Conservation (phyloP, 1,284 basidiomycete genomes). For the Amylostereum areolatum region DNA sequence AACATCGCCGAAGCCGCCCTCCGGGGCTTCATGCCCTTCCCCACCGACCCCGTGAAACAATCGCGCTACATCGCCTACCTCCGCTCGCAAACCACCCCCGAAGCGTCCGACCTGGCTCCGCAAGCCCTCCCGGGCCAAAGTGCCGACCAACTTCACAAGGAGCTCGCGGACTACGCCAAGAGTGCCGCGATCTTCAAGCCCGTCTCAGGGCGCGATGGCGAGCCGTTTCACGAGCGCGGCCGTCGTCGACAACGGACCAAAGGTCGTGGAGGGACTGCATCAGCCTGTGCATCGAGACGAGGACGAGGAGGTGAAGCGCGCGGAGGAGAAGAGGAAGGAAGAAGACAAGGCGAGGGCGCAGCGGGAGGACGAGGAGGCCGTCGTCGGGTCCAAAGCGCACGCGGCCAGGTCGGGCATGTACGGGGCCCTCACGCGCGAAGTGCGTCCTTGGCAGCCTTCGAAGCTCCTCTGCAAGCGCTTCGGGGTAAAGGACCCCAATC, state of each 20-base stretch:
- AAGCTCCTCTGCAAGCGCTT: slow-evolving; percentile 91
- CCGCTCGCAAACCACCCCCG: slow-evolving; percentile 56
- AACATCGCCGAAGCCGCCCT: slow-evolving; percentile 84
- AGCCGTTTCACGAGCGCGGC: slow-evolving; percentile 82
- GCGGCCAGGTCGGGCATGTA: slow-evolving; percentile 87
- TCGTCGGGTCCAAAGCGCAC: slow-evolving; percentile 68
- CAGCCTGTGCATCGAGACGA: slow-evolving; percentile 41
- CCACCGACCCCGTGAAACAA: slow-evolving; percentile 73
- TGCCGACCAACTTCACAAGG: slow-evolving; percentile 70
- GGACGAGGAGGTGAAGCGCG: slow-evolving; percentile 28
- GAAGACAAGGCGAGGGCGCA: slow-evolving; percentile 41
- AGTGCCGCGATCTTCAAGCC: slow-evolving; percentile 90
- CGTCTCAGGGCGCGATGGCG: slow-evolving; percentile 87
- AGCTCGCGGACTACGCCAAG: slow-evolving; percentile 83
- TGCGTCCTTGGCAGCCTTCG: slow-evolving; percentile 72
- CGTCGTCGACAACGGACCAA: slow-evolving; percentile 55
- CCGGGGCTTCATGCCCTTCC: slow-evolving; percentile 87
- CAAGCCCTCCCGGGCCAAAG: slow-evolving; percentile 50
- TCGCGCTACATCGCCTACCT: slow-evolving; percentile 84
- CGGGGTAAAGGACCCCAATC: slow-evolving; percentile 80
- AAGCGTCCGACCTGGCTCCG: slow-evolving; percentile 34
- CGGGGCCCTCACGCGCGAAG: slow-evolving; percentile 77
- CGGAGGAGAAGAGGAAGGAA: slow-evolving; percentile 23
- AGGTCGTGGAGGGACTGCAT: slow-evolving; percentile 71
- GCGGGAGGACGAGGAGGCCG: slow-evolving; percentile 36